These are phyloP conservation scores for Apocynum venetum DNA, from an alignment of 257 asterid species.

Conservation along the genomic window DNA sequence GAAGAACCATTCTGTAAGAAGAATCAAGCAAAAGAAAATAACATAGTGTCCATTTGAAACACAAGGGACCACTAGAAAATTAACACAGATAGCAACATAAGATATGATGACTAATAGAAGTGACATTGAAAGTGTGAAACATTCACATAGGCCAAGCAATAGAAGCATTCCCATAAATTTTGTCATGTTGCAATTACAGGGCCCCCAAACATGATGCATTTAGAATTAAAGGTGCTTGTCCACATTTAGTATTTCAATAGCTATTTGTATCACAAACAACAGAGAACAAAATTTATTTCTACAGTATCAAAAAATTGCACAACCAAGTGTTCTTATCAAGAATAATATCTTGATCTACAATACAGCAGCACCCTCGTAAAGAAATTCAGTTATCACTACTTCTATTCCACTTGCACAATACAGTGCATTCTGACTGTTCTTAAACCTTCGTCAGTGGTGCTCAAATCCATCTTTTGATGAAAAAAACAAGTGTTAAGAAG, in stretches of 20 bases:
- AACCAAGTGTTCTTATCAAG: no score
- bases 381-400: neutral
- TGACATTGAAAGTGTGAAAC: neutral
- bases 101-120: neutral
- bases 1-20: neutral
- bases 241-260: neutral
- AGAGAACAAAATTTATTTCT: neutral
- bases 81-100: neutral
- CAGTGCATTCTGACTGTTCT: neutral
- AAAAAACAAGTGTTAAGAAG: neutral
- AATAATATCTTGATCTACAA: neutral
- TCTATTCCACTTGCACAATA: neutral
- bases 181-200: neutral
- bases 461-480: neutral
- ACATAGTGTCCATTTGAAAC: neutral
- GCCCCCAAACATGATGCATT: neutral
- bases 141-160: neutral
- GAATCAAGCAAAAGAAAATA: constrained; percentile 1
- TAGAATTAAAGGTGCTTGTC: neutral
- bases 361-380: neutral
- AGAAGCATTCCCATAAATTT: neutral
- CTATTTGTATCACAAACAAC: neutral
- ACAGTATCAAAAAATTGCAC: neutral
- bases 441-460: neutral
- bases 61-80: neutral